phyloP scores from a whole-genome alignment of 768 basidiomycete genomes.

The Calvatia gigantea region DNA sequence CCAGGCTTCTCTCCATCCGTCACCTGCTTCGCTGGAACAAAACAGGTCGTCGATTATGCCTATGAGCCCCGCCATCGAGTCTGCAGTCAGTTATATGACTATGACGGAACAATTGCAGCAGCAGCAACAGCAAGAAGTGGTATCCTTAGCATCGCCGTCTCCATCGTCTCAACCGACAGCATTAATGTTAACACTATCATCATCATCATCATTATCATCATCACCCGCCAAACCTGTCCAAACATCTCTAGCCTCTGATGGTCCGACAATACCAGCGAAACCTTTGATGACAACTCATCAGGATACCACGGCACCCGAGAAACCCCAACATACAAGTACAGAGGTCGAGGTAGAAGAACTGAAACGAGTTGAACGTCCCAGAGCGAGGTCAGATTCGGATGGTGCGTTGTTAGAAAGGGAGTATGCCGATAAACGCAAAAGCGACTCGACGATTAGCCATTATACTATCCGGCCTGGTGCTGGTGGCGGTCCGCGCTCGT shows the following conservation, averaged over 20 bases:
- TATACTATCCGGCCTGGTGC: conserved; percentile 63
- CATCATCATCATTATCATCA: not conserved
- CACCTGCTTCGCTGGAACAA: conserved; percentile 14
- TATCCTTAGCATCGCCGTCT: conserved; percentile 3
- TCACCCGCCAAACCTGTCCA: not conserved
- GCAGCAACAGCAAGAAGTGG: conserved; percentile 3
- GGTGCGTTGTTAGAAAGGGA: conserved; percentile 42
- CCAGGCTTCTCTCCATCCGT: conserved; percentile 7
- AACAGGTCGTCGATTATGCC: conserved; percentile 51
- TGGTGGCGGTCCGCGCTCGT: conserved; percentile 42
- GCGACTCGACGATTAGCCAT: conserved; percentile 79
- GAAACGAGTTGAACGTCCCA: not conserved
- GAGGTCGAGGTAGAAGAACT: conserved; percentile 26
- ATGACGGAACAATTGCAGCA: conserved; percentile 20
- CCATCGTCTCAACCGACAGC: not conserved
- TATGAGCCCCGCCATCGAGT: conserved; percentile 53
- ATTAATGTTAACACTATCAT: not conserved
- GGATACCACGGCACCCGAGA: conserved; percentile 8
- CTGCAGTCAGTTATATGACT: conserved; percentile 56
- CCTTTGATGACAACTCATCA: not conserved
- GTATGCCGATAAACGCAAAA: conserved; percentile 59
- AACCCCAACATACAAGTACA: conserved; percentile 12
- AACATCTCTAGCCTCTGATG: conserved; percentile 17
- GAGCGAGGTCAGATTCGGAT: conserved; percentile 7
- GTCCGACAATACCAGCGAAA: conserved; percentile 15